Percentiles rank a stretch among this genome's conserved stretches.
phyloP scores from a whole-genome alignment of 495 filamentous ascomycete genomes.

The Entonaema liquescens region DNA sequence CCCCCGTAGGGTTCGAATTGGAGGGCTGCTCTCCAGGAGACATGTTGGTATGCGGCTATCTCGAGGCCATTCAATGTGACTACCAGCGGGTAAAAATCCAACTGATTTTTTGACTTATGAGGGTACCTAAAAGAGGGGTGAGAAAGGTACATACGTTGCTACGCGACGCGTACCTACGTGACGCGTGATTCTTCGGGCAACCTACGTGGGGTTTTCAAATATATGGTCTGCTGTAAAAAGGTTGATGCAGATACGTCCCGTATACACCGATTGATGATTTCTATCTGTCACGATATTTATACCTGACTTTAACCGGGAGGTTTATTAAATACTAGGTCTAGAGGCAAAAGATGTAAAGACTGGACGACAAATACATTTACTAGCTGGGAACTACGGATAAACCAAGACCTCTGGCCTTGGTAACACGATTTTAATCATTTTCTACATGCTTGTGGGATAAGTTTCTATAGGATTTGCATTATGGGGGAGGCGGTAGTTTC shows the following conservation, averaged over 20 bases:
- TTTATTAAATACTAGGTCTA: not conserved
- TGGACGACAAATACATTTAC: not conserved
- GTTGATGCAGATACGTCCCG: not conserved
- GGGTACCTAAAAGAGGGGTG: not conserved
- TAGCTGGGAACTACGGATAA: not conserved
- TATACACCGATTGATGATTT: not conserved
- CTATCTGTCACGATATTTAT: not conserved
- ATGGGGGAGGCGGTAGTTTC: slow-evolving; percentile 8
- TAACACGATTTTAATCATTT: not conserved
- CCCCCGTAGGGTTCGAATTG: not conserved
- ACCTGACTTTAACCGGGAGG: not conserved
- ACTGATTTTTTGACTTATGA: not conserved
- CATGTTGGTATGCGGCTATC: not conserved
- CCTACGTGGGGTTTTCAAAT: not conserved
- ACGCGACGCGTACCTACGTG: not conserved
- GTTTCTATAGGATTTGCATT: slow-evolving; percentile 11
- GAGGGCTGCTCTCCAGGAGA: not conserved
- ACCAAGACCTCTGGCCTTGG: not conserved
- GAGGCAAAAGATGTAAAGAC: not conserved
- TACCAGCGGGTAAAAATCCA: not conserved
- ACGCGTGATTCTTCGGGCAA: not conserved
- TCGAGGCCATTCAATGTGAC: not conserved
- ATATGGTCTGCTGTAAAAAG: not conserved
- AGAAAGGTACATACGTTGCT: not conserved
- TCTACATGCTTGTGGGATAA: not conserved